Evolutionary conservation across 306 rosid species (phyloP), one percentile per base, ranked within the genome.

Genomic region (Acacia confusa): DNA sequence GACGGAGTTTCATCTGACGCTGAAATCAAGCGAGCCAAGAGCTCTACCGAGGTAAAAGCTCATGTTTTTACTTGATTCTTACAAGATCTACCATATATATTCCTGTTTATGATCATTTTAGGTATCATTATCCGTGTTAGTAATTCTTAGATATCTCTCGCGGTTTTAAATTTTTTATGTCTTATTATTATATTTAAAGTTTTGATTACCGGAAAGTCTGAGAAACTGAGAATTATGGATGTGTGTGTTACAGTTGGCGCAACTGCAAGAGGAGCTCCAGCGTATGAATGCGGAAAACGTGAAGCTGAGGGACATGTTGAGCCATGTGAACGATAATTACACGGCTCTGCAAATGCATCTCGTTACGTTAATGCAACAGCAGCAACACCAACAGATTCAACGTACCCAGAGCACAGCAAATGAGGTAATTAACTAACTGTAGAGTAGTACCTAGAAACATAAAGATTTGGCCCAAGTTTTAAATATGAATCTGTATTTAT

Each of bases 1-100:
- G 98, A 96, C 79, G 99, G 95, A 20, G 73, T 88, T 81, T 90
- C 98, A 40, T 88, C 98, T 0, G 92, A 95, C 74, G 86, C 74
- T 19, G 90, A 91, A 63, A 83, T 86, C 63, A 93, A 86, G 77
- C 85, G 90, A 83, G 83, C 89, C 74, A 95, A 87, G 71, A 84
- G 68, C 27, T 76, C 73, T 36, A 80, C 74, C 27, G 97, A 92
- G 99, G 99, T 95, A 81, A 17, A 47, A 47, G 43, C 17, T 36
- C 38, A 67, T 9, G 36, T 1, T 30, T 2, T 16, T 10, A 1
- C 12, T 15, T 27, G 16, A 45, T 28, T 47, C 4, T 73, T 36
- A 4, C 30, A 48, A 73, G 8, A 73, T 69, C 19, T 40, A 8
- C 32, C 9, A 2, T 14, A 6, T 20, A 27, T 36, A 25, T 25